A percentile compares a stretch with the other conserved stretches of the same genome.
Evolutionary conservation across 495 filamentous ascomycete species (phyloP).

Genomic region (Penicillium flavigenum): DNA sequence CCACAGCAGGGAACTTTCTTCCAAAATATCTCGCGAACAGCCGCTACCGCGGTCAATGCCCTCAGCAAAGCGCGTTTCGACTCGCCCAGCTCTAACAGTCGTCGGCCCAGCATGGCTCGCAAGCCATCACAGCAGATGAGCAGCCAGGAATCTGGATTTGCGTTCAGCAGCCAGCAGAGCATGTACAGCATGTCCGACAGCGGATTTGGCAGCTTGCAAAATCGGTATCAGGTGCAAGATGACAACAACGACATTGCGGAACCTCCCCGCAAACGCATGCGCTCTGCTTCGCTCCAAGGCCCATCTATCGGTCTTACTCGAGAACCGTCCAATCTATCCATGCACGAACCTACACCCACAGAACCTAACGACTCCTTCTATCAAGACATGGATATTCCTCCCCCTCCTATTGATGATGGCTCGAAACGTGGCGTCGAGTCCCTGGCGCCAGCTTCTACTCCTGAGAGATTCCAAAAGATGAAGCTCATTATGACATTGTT

Average conservation of each 20-base stretch:
- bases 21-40: constrained; percentile 89
- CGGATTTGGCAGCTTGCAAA: constrained; percentile 58
- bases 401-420: constrained; percentile 52
- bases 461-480: constrained; percentile 70
- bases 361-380: constrained; percentile 85
- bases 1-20: constrained; percentile 82
- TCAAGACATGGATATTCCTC: constrained; percentile 54
- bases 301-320: constrained; percentile 39
- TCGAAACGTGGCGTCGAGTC: constrained; percentile 62
- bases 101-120: constrained; percentile 49
- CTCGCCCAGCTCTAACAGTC: constrained; percentile 60
- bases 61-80: constrained; percentile 95
- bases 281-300: constrained; percentile 52
- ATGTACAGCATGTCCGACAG: constrained; percentile 64
- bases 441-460: constrained; percentile 63
- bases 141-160: constrained; percentile 61
- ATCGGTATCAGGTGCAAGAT: constrained; percentile 46
- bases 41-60: constrained; percentile 86
- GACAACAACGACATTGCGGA: constrained; percentile 61
- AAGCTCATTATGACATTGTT: constrained; percentile 85
- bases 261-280: constrained; percentile 81
- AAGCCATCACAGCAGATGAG: constrained; percentile 60
- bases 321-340: constrained; percentile 43
- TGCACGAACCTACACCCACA: constrained; percentile 66
- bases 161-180: constrained; percentile 64